Base-by-base conservation (phyloP, 805 yeast genomes). In the Jamesozyma hellenica region DNA sequence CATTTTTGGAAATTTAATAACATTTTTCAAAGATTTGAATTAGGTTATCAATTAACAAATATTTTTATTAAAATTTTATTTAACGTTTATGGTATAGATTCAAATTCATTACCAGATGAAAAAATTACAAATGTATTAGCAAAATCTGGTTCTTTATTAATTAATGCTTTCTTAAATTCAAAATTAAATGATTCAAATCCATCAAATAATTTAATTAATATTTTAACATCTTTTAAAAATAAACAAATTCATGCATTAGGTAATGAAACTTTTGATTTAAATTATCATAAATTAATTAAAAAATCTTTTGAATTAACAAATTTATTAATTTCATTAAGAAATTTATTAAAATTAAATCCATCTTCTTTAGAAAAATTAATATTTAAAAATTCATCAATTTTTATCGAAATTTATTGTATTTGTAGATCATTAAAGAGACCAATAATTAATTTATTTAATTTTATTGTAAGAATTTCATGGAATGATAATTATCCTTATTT, bases 311-410 rank as follows among this genome's bases (percentile, higher is more conserved):
- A 72, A 5, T 76, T 84, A 44, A 64, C 82, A 2, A 70, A 71
- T 5, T 58, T 74, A 11, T 58, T 84, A 10, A 68, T 83, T 4
- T 63, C 75, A 0, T 69, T 78, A 4, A 70, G 95, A 45, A 66
- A 77, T 2, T 49, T 65, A 1, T 52, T 66, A n/a, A 61, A 70
- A 8, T 54, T 66, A 17, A 52, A 62, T 0, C 80, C 84, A 3
- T 81, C 94, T 0, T 64, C 72, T 1, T 69, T 88, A 40, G 96
- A 88, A 54, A 65, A 62, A 36, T 52, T 66, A 5, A 61, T 87
- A 3, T 87, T 77, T 52, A 53, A 64, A 2, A 70, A 66, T 33
- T 60, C 84, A 4, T 75, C 81, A 1, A 57, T 64, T 4, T 60
- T 90, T 27, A 79, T 81, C 1, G 65, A 68, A 6, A 61, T 78